Conservation (phyloP, 257 asterid species). For the Dorcoceras hygrometricum region DNA sequence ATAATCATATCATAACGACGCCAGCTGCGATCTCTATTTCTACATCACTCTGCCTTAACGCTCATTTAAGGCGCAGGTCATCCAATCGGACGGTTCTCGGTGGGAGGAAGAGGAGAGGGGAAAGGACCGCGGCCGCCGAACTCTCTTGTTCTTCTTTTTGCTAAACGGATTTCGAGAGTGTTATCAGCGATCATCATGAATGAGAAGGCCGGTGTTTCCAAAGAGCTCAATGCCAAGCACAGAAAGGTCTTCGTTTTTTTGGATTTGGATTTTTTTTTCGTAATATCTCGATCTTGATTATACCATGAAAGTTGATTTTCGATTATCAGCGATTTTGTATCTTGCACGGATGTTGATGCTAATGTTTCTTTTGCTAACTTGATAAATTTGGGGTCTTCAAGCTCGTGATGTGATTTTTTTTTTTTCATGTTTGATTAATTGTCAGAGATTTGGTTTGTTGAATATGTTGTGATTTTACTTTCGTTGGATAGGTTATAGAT, state of each 20-base stretch:
- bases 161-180: conserved; percentile 22
- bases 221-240: conserved; percentile 95
- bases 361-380: not conserved
- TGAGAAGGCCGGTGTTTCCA: conserved; percentile 89
- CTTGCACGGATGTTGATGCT: not conserved
- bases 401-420: not conserved
- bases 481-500: not conserved
- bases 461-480: too few species aligned
- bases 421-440: not conserved
- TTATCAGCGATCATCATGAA: conserved; percentile 53
- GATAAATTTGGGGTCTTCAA: not conserved
- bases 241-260: conserved; percentile 58
- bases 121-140: conserved; percentile 26
- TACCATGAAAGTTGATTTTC: conserved; percentile 12
- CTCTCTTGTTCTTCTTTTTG: conserved; percentile 24
- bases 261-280: not conserved
- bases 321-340: not conserved
- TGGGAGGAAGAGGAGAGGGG: conserved; percentile 35
- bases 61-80: conserved; percentile 24
- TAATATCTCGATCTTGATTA: conserved; percentile 20
- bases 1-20: conserved; percentile 13
- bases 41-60: not conserved
- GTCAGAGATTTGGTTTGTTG: not conserved
- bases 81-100: conserved; percentile 35
- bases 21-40: conserved; percentile 30